Evolutionary conservation across 2,329 filamentous ascomycete species (phyloP).

Genomic region (Bipolaris bicolor): DNA sequence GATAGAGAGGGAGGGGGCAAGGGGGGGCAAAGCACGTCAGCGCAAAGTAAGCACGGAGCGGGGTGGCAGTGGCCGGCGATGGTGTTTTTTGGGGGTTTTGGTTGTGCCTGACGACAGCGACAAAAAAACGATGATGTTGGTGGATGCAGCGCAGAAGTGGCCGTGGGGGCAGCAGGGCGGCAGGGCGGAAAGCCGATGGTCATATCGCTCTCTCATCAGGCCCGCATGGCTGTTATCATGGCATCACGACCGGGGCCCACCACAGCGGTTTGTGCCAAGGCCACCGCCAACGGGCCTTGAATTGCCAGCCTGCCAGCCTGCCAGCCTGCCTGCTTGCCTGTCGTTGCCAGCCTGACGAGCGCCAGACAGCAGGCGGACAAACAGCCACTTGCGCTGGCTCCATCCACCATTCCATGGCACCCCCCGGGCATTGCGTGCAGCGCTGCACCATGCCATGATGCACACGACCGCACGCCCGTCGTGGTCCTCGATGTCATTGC

Average conservation of each 20-base stretch:
- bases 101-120: slow-evolving; percentile 12
- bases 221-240: slow-evolving; percentile 42
- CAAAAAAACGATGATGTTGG: neutral
- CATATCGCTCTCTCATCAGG: slow-evolving; percentile 44
- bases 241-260: slow-evolving; percentile 20
- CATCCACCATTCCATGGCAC: no score
- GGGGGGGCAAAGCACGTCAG: no score
- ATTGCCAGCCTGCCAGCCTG: no score
- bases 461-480: slow-evolving; percentile 9
- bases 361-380: no score
- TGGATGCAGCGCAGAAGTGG: slow-evolving; percentile 3
- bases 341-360: no score
- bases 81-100: no score
- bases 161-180: slow-evolving; percentile 26
- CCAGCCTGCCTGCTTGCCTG: no score
- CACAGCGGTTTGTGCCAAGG: slow-evolving; percentile 40
- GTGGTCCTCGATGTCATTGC: slow-evolving; percentile 35
- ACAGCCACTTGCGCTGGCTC: no score
- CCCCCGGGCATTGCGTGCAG: slow-evolving; percentile 24
- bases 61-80: no score
- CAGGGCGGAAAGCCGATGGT: slow-evolving; percentile 29
- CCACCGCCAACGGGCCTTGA: neutral
- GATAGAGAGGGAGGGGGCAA: no score
- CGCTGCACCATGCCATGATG: slow-evolving; percentile 30
- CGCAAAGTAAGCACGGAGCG: no score